Percentiles rank a stretch among this genome's conserved stretches.
These are phyloP conservation scores for Udeniomyces megalosporus DNA, from an alignment of 768 basidiomycete species.

Conservation along the genomic window DNA sequence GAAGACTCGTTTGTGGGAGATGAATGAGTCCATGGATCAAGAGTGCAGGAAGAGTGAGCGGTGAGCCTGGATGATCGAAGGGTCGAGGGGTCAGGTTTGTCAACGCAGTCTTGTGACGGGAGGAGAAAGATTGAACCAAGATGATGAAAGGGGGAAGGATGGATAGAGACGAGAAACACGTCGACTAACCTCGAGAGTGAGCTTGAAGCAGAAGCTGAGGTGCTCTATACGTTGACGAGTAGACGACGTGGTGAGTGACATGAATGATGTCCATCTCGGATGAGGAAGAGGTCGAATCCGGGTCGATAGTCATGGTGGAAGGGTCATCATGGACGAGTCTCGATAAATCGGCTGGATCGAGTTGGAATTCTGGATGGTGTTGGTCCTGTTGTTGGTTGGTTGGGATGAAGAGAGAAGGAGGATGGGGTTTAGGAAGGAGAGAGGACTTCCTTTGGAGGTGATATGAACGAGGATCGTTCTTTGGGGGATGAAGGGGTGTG, in stretches of 20 bases:
- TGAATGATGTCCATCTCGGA: constrained; percentile 20
- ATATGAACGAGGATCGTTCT: too few relatives aligned
- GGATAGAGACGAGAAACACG: too few relatives aligned
- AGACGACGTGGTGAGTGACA: constrained; percentile 50
- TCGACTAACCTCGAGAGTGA: constrained; percentile 47
- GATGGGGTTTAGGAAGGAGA: too few relatives aligned
- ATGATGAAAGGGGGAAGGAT: neutral
- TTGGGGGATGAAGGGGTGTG: too few relatives aligned
- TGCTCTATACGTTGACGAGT: constrained; percentile 61
- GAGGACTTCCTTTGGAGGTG: too few relatives aligned
- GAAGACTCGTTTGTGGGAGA: neutral
- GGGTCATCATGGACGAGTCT: neutral
- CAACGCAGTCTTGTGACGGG: neutral
- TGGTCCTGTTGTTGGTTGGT: too few relatives aligned
- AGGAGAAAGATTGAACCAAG: constrained; percentile 9
- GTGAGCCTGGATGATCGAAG: constrained; percentile 43
- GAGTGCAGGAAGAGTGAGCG: constrained; percentile 43
- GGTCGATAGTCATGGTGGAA: neutral
- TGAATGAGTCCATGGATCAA: constrained; percentile 47
- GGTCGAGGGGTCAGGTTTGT: constrained; percentile 4
- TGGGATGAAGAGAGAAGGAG: too few relatives aligned
- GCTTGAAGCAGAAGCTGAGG: constrained; percentile 71
- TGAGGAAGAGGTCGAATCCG: too few relatives aligned
- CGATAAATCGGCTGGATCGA: too few relatives aligned
- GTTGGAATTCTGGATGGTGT: too few relatives aligned